Evolutionary conservation across 1,284 basidiomycete genomes (phyloP), one percentile per base, ranked within the genome.

Genomic region (Sanghuangporus baumii): DNA sequence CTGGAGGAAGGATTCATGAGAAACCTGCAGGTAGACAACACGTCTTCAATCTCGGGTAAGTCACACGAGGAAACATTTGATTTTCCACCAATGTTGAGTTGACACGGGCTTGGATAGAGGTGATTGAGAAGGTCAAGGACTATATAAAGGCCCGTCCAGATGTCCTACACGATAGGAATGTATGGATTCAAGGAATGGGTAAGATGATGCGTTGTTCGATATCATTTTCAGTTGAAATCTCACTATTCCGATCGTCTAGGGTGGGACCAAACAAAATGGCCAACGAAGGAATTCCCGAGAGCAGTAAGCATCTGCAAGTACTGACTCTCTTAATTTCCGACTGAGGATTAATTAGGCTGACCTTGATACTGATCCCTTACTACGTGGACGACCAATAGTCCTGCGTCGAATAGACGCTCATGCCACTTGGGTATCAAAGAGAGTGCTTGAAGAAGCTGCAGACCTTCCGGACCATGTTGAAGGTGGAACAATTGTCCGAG

Each of bases 201-300:
- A 3, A 62, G 55, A 9, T 6, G 6, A 26, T 1, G n/a, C 26
- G 12, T 26, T 11, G 8, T 23, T 11, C 23, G 3, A 5, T 6
- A 7, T 54, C 31, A 16, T 9, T 31, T 31, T 7, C 14, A 8
- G 6, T 41, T n/a, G 37, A n/a, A 46, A 3, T 2, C 3, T 46
- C 26, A 11, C 37, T 23, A 6, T 5, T 37, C 12, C 18, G 12
- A 23, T 40, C 34, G 12, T 23, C 16, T 23, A 62, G 60, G 60
- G 1, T 98, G 95, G 94, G 93, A 98, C 71, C 94, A 98, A 73
- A 96, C 91, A 4, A 79, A 82, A 63, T 91, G 88, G 88, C 67
- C 80, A 1, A 82, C 79, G 18, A 75, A 81, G 31, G 73, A 79
- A 34, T 96, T 94, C 69, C 94, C 95, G 0, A 89, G 83, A 26